These are phyloP conservation scores for Epichloe glyceriae DNA, from an alignment of 2,329 filamentous ascomycete species.

Conservation along the genomic window DNA sequence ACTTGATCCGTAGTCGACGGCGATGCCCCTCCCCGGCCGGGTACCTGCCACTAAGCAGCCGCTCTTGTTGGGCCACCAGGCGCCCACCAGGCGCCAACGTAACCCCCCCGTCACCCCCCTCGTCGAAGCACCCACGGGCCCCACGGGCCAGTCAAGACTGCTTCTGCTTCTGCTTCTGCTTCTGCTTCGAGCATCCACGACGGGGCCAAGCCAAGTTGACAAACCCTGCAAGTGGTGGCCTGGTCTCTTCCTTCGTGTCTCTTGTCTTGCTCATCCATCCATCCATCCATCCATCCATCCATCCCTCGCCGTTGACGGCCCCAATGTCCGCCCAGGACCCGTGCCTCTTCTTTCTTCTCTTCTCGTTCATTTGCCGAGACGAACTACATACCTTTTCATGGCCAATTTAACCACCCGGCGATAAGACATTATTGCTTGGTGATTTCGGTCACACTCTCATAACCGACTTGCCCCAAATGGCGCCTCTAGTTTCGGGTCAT, in stretches of 20 bases:
- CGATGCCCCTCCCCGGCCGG: background rate
- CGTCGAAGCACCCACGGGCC: background rate
- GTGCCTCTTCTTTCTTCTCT: conserved; percentile 2
- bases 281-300: background rate
- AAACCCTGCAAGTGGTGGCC: background rate
- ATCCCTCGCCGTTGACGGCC: conserved; percentile 2
- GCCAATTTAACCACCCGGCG: conserved; percentile 9
- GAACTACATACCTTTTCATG: conserved; percentile 8
- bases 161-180: no score
- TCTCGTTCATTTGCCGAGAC: conserved; percentile 5
- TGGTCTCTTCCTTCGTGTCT: background rate
- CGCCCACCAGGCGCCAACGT: background rate
- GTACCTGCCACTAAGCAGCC: conserved; percentile 6
- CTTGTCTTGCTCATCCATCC: background rate
- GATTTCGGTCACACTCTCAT: conserved; percentile 4
- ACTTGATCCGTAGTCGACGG: background rate
- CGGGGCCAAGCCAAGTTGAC: background rate
- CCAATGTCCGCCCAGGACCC: conserved; percentile 1
- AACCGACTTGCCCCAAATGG: conserved; percentile 11
- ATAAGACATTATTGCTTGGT: conserved; percentile 10
- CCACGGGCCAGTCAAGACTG: no score
- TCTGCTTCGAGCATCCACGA: background rate
- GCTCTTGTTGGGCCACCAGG: background rate
- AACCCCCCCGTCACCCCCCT: background rate
- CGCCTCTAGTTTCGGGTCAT: conserved; percentile 9